Evolutionary conservation across 2,329 filamentous ascomycete species (phyloP).

Genomic region (Phyllosticta citriasiana): DNA sequence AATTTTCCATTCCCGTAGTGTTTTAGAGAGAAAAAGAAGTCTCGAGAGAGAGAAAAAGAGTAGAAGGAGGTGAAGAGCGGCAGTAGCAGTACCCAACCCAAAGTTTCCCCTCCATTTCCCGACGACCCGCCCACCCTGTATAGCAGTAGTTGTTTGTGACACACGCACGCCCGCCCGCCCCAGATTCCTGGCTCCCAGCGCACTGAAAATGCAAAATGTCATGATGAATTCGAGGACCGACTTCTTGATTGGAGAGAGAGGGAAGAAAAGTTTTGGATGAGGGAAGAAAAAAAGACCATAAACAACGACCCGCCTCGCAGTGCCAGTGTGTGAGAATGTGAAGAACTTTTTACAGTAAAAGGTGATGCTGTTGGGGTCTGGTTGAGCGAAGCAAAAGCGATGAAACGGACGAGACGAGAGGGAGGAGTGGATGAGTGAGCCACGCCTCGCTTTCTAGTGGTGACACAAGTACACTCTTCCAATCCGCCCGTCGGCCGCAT

Average conservation of each 20-base stretch:
- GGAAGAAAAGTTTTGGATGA: background rate
- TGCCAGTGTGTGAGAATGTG: background rate
- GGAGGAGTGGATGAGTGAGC: background rate
- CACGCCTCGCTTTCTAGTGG: background rate
- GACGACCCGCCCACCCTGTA: background rate
- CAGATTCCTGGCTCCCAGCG: constrained; percentile 9
- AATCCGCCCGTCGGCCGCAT: background rate
- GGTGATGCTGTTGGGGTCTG: background rate
- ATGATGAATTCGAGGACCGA: background rate
- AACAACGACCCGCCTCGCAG: background rate
- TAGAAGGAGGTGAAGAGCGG: background rate
- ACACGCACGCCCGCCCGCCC: background rate
- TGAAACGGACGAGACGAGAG: background rate
- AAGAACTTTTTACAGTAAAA: background rate
- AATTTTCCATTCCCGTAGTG: background rate
- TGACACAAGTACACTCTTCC: background rate
- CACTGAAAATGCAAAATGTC: constrained; percentile 10
- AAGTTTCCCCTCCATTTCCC: constrained; percentile 3
- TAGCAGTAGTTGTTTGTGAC: constrained; percentile 4
- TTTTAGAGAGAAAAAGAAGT: background rate
- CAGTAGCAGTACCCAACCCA: background rate
- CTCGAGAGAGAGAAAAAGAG: background rate
- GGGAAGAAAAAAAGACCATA: background rate
- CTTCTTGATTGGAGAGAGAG: background rate
- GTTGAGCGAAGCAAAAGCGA: constrained; percentile 8